These are phyloP conservation scores for Typha latifolia DNA, from an alignment of 176 grass and related monocot genomes.

Conservation along the genomic window DNA sequence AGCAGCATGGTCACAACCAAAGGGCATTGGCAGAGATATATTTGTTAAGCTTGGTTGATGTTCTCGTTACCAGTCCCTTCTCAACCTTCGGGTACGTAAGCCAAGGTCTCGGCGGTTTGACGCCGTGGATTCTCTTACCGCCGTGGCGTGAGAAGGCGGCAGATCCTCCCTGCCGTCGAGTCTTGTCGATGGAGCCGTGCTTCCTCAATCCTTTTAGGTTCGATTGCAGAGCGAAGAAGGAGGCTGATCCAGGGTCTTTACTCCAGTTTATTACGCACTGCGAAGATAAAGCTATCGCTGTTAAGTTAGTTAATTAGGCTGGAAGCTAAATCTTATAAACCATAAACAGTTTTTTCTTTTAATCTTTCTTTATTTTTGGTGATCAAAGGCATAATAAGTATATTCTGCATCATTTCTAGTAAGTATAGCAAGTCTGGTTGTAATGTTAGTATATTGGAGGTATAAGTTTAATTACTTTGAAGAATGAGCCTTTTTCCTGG, in stretches of 20 bases:
- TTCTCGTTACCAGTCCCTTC: slow-evolving; percentile 1
- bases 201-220: slow-evolving; percentile 16
- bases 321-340: neutral
- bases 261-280: slow-evolving; percentile 32
- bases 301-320: slow-evolving; percentile 34
- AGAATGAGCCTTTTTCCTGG: slow-evolving; percentile 49
- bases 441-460: neutral
- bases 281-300: slow-evolving; percentile 21
- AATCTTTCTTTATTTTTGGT: too few species aligned
- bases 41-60: slow-evolving; percentile 8
- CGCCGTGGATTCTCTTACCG: slow-evolving; percentile 33
- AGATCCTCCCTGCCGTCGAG: slow-evolving; percentile 14
- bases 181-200: slow-evolving; percentile 47
- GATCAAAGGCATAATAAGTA: too few species aligned
- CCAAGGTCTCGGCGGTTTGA: slow-evolving; percentile 30
- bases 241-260: slow-evolving; percentile 8
- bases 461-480: slow-evolving; percentile 13
- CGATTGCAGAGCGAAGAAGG: slow-evolving; percentile 16
- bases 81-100: slow-evolving; percentile 48
- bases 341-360: too few species aligned
- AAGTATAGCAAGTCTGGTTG: too few species aligned
- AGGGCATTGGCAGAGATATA: slow-evolving; percentile 21
- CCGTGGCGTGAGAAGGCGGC: neutral
- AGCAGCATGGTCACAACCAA: slow-evolving; percentile 12
- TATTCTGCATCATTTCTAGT: too few species aligned